Evolutionary conservation across 73 alveolate genomes (phyloP).

Genomic region (Paramecium sexaurelia): DNA sequence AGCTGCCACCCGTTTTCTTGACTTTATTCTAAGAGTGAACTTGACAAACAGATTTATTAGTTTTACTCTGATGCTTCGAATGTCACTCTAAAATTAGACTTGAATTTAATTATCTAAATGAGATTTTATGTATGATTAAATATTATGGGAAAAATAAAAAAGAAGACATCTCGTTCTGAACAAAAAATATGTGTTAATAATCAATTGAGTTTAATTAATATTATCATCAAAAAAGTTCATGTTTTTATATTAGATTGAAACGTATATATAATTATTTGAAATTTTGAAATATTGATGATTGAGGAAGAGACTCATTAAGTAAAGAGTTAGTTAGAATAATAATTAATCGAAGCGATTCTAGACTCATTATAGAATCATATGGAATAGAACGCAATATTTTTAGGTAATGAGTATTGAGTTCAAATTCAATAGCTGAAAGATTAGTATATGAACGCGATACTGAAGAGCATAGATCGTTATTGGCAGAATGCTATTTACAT

Average conservation of each 20-base stretch:
- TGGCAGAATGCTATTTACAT: constrained; percentile 93
- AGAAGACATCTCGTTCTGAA: neutral
- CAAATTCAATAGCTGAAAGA: constrained; percentile 72
- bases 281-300: neutral
- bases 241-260: neutral
- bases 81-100: neutral
- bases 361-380: constrained; percentile 75
- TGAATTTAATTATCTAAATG: neutral
- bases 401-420: constrained; percentile 68
- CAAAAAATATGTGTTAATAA: neutral
- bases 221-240: neutral
- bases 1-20: constrained; percentile 56
- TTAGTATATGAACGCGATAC: constrained; percentile 66
- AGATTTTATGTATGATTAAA: neutral
- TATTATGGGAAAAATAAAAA: neutral
- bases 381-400: constrained; percentile 79
- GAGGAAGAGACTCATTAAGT: constrained; percentile 1
- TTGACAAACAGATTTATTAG: neutral
- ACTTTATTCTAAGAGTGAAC: neutral
- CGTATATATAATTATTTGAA: neutral
- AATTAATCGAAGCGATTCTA: constrained; percentile 78
- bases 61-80: constrained; percentile 15
- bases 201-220: neutral
- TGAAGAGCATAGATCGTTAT: constrained; percentile 87
- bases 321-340: neutral